phyloP scores from a whole-genome alignment of 495 filamentous ascomycete genomes.

The Annulohypoxylon moriforme region DNA sequence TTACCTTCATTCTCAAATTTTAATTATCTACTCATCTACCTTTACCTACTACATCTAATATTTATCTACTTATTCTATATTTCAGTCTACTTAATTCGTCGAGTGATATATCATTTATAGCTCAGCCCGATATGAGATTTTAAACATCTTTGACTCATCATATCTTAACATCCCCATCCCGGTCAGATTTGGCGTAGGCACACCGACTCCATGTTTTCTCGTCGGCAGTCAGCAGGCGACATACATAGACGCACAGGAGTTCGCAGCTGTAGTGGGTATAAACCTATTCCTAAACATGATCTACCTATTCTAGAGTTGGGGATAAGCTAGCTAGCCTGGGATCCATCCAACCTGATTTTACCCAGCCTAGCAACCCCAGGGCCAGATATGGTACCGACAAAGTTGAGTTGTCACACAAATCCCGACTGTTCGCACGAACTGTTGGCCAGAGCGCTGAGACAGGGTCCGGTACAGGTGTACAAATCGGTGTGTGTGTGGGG shows the following conservation, averaged over 20 bases:
- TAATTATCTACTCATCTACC: background rate
- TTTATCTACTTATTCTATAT: background rate
- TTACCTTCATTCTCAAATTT: background rate
- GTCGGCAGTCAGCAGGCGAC: slow-evolving; percentile 30
- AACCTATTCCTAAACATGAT: slow-evolving; percentile 3
- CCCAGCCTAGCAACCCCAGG: slow-evolving; percentile 19
- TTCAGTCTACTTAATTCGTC: background rate
- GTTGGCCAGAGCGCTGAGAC: slow-evolving; percentile 56
- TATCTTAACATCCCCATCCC: slow-evolving; percentile 11
- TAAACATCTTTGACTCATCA: slow-evolving; percentile 4
- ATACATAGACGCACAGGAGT: slow-evolving; percentile 42
- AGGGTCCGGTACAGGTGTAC: slow-evolving; percentile 19
- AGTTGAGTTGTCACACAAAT: slow-evolving; percentile 49
- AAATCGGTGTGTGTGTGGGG: slow-evolving; percentile 16
- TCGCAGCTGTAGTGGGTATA: slow-evolving; percentile 34
- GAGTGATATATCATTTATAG: slow-evolving; percentile 2
- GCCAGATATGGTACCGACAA: slow-evolving; percentile 10
- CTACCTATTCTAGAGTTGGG: slow-evolving; percentile 1
- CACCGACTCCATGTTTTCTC: slow-evolving; percentile 43
- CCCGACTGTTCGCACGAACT: slow-evolving; percentile 55
- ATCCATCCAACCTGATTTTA: slow-evolving; percentile 1
- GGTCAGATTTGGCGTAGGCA: slow-evolving; percentile 8
- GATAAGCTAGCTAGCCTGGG: slow-evolving; percentile 2
- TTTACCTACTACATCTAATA: background rate
- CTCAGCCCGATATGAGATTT: background rate